A percentile compares a stretch with the other conserved stretches of the same genome.
phyloP scores from a whole-genome alignment of 495 filamentous ascomycete species.

The Hypoxylon intermedium region DNA sequence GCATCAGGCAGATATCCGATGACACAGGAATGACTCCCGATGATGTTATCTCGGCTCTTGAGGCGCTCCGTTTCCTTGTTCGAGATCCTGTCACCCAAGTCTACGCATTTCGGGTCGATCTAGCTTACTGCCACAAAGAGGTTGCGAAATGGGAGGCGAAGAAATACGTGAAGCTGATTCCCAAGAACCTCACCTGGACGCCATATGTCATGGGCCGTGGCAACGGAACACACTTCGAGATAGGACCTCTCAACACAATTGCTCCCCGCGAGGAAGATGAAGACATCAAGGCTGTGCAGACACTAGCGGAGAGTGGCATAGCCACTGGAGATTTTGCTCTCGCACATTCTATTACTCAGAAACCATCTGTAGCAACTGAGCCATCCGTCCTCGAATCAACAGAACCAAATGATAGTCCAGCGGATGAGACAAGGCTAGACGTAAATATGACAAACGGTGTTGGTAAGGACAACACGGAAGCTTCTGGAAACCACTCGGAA shows the following conservation, averaged over 20 bases:
- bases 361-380: constrained; percentile 19
- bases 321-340: constrained; percentile 45
- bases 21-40: constrained; percentile 95
- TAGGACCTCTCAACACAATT: constrained; percentile 83
- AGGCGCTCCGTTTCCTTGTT: constrained; percentile 86
- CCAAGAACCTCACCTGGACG: constrained; percentile 87
- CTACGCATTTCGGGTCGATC: constrained; percentile 88
- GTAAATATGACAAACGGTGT: constrained; percentile 31
- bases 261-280: constrained; percentile 81
- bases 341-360: constrained; percentile 27
- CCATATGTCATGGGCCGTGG: constrained; percentile 94
- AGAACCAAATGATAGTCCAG: constrained; percentile 46
- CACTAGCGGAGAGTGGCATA: constrained; percentile 37
- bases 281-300: constrained; percentile 51
- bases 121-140: constrained; percentile 80
- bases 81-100: constrained; percentile 85
- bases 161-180: constrained; percentile 83
- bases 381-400: constrained; percentile 52
- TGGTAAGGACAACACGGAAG: constrained; percentile 41
- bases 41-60: constrained; percentile 91
- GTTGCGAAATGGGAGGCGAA: constrained; percentile 87
- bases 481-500: constrained; percentile 34
- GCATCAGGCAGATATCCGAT: constrained; percentile 82
- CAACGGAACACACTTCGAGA: constrained; percentile 83
- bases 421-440: constrained; percentile 42